A percentile compares a stretch with the other conserved stretches of the same genome.
These are phyloP conservation scores for Asterochloris sp. DNA, from an alignment of 139 green algal species.

Conservation along the genomic window DNA sequence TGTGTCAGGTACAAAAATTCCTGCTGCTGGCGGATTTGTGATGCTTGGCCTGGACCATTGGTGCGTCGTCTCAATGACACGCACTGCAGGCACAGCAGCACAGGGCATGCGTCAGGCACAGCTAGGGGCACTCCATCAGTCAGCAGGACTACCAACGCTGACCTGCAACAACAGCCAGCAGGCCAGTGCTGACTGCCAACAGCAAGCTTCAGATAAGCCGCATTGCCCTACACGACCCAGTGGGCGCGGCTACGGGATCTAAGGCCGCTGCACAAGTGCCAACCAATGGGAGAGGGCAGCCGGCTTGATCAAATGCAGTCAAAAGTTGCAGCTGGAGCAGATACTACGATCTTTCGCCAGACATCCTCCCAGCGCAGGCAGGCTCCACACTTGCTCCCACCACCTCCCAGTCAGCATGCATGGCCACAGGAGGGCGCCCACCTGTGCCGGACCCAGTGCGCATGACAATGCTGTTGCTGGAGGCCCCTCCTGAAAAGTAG, in stretches of 20 bases:
- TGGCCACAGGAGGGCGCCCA: neutral
- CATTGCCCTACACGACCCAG: neutral
- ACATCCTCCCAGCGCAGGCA: neutral
- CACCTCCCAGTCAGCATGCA: neutral
- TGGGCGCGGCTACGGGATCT: no score
- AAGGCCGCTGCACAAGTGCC: no score
- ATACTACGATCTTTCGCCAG: neutral
- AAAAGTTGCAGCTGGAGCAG: neutral
- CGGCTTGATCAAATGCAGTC: neutral
- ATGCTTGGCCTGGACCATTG: constrained; percentile 54
- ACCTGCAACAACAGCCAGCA: neutral
- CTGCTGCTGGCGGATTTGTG: neutral
- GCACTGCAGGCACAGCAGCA: constrained; percentile 32
- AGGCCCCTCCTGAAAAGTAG: constrained; percentile 55
- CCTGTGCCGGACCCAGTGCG: constrained; percentile 62
- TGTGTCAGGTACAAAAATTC: no score
- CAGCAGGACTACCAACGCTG: neutral
- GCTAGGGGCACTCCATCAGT: neutral
- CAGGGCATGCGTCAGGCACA: neutral
- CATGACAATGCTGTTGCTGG: constrained; percentile 81
- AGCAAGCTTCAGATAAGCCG: neutral
- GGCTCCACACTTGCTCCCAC: neutral
- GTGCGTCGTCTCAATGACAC: constrained; percentile 67
- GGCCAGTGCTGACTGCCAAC: neutral
- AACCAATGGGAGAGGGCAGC: no score